These are phyloP conservation scores for Cystobasidium sp. DNA, from an alignment of 1,284 basidiomycete species.

Conservation along the genomic window DNA sequence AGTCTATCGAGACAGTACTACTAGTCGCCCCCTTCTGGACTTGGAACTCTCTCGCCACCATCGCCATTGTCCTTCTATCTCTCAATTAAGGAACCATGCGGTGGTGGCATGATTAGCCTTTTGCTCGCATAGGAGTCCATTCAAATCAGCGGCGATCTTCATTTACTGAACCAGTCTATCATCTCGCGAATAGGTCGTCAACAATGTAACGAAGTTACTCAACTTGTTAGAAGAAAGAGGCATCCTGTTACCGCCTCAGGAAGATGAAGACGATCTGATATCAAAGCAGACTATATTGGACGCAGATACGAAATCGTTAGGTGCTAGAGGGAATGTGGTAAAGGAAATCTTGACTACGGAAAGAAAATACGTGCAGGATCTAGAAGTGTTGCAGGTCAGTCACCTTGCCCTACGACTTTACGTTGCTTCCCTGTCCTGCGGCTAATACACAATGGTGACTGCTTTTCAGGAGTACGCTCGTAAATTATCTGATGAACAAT, in stretches of 20 bases:
- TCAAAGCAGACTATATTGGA: slow-evolving; percentile 27
- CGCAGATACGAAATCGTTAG: slow-evolving; percentile 33
- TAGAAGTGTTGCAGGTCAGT: slow-evolving; percentile 91
- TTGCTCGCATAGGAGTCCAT: no score
- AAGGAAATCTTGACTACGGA: slow-evolving; percentile 91
- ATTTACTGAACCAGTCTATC: neutral
- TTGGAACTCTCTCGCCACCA: no score
- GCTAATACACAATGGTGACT: neutral
- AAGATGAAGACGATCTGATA: slow-evolving; percentile 1
- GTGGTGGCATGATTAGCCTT: no score
- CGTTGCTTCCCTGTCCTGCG: neutral
- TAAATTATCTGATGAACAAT: slow-evolving; percentile 72
- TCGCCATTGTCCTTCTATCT: no score
- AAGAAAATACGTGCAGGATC: slow-evolving; percentile 95
- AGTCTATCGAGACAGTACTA: no score
- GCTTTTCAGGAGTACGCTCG: slow-evolving; percentile 57
- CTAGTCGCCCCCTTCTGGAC: no score
- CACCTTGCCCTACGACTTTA: neutral
- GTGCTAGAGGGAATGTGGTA: slow-evolving; percentile 63
- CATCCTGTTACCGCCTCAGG: slow-evolving; percentile 62
- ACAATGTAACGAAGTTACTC: slow-evolving; percentile 86
- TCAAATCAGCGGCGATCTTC: no score
- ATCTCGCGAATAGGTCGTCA: slow-evolving; percentile 69
- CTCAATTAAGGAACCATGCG: no score
- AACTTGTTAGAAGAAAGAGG: slow-evolving; percentile 75